phyloP scores from a whole-genome alignment of 78 protist genomes.

The Dictyostelium brefeldianum region DNA sequence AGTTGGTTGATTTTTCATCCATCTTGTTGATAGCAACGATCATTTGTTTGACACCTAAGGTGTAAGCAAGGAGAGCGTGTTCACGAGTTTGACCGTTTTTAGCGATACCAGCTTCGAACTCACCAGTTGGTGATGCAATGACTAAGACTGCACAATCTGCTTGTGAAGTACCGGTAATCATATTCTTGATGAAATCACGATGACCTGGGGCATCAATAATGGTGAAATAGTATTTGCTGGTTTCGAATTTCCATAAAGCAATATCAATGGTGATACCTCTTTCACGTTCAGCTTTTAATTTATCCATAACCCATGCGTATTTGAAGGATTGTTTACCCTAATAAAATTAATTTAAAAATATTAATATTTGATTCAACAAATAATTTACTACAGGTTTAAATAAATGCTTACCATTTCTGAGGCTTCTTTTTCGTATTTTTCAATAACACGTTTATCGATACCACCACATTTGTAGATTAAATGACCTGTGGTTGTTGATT shows the following conservation, averaged over 20 bases:
- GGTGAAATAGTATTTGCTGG: slow-evolving; percentile 98
- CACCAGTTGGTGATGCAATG: slow-evolving; percentile 94
- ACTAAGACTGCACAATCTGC: slow-evolving; percentile 97
- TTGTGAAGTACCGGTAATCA: slow-evolving; percentile 99
- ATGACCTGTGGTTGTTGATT: slow-evolving; percentile 98
- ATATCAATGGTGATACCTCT: slow-evolving; percentile 97
- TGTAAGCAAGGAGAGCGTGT: slow-evolving; percentile 98
- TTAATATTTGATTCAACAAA: too few relatives aligned
- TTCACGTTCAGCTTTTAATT: slow-evolving; percentile 98
- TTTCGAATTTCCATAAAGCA: slow-evolving; percentile 99
- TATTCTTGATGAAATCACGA: slow-evolving; percentile 99
- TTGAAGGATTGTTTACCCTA: slow-evolving; percentile 94
- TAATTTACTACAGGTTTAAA: too few relatives aligned
- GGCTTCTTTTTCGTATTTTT: slow-evolving; percentile 97
- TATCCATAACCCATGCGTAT: slow-evolving; percentile 99
- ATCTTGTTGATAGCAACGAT: slow-evolving; percentile 98
- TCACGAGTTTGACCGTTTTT: slow-evolving; percentile 98
- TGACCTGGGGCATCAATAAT: slow-evolving; percentile 99
- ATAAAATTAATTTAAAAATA: too few relatives aligned
- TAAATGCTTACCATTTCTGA: slow-evolving; percentile 95
- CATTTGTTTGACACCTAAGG: slow-evolving; percentile 98
- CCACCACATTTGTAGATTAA: slow-evolving; percentile 99
- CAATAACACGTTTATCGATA: slow-evolving; percentile 92
- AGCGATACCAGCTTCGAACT: slow-evolving; percentile 98
- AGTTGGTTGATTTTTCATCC: slow-evolving; percentile 95